Conservation (phyloP, 2,329 filamentous ascomycete genomes). For the Ophiocordyceps polyrhachis-furcata region DNA sequence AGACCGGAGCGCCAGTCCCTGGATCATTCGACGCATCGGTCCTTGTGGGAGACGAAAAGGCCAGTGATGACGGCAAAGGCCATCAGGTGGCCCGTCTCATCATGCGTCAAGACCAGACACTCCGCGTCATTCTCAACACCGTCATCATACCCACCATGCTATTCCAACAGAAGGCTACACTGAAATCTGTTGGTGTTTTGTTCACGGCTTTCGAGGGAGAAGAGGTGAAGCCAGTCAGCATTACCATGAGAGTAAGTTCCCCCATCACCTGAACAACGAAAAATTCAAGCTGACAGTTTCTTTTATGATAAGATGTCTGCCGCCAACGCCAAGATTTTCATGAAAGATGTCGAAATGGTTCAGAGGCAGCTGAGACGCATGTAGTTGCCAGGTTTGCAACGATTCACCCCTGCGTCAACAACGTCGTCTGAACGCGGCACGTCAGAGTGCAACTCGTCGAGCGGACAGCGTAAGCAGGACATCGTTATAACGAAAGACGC, state of each 20-base stretch:
- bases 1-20: slow-evolving; percentile 27
- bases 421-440: too few relatives aligned
- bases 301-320: slow-evolving; percentile 31
- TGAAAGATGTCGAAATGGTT: slow-evolving; percentile 28
- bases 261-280: neutral
- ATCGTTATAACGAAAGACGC: too few relatives aligned
- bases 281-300: slow-evolving; percentile 1
- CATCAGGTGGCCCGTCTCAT: slow-evolving; percentile 52
- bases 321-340: slow-evolving; percentile 31
- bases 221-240: slow-evolving; percentile 33
- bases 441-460: too few relatives aligned
- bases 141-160: slow-evolving; percentile 61
- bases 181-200: slow-evolving; percentile 50
- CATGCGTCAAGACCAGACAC: slow-evolving; percentile 80
- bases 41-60: slow-evolving; percentile 25
- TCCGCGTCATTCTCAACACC: slow-evolving; percentile 74
- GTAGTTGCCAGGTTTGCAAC: slow-evolving; percentile 5
- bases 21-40: slow-evolving; percentile 36
- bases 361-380: slow-evolving; percentile 29
- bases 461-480: too few relatives aligned
- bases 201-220: slow-evolving; percentile 44
- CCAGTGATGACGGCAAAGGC: slow-evolving; percentile 8
- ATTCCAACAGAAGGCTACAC: slow-evolving; percentile 57
- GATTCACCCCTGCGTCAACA: too few relatives aligned
- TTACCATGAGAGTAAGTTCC: slow-evolving; percentile 39